Evolutionary conservation across 176 grass and related monocot genomes (phyloP).

Genomic region (Luzula sylvatica): DNA sequence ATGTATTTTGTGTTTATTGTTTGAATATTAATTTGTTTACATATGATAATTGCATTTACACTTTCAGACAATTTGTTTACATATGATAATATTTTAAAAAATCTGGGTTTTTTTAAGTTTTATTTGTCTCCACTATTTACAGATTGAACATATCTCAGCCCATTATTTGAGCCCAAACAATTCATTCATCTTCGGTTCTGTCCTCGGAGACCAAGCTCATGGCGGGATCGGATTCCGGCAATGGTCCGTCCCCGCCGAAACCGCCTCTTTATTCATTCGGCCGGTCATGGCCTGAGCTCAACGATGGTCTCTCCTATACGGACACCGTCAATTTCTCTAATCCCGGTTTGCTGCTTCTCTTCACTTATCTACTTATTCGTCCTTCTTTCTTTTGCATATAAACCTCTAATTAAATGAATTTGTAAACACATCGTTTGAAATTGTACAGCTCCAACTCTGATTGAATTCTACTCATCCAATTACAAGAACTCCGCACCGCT

Average conservation of each 20-base stretch:
- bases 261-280: constrained; percentile 46
- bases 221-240: neutral
- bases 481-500: constrained; percentile 82
- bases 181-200: neutral
- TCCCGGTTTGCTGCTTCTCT: constrained; percentile 17
- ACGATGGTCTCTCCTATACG: constrained; percentile 70
- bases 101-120: no score
- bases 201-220: constrained; percentile 8
- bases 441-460: constrained; percentile 32
- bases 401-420: neutral
- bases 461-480: constrained; percentile 56
- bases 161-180: no score
- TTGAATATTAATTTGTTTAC: no score
- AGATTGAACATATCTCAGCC: no score
- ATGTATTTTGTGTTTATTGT: no score
- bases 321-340: constrained; percentile 39
- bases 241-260: neutral
- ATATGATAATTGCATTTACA: no score
- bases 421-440: constrained; percentile 14
- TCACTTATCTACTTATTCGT: neutral
- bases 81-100: no score
- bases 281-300: constrained; percentile 63
- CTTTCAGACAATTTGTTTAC: no score
- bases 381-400: neutral
- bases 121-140: no score